These are phyloP conservation scores for Botrytis aclada DNA, from an alignment of 2,329 filamentous ascomycete genomes.

Conservation along the genomic window DNA sequence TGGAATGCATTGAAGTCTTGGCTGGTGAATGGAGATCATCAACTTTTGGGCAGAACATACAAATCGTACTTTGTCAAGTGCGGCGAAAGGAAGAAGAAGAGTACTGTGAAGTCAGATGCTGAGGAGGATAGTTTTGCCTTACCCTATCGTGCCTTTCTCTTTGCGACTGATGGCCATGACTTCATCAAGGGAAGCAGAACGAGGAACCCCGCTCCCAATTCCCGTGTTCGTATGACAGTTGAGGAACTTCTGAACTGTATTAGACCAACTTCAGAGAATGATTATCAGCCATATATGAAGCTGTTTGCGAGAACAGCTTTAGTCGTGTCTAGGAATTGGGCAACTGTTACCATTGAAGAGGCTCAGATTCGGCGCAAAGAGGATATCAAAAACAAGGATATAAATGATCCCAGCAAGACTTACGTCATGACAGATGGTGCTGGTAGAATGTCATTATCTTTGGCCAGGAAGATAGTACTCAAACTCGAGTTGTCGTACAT, in stretches of 20 bases:
- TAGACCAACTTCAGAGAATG: constrained; percentile 46
- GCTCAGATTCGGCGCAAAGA: constrained; percentile 45
- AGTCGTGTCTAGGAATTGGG: constrained; percentile 46
- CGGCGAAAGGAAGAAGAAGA: constrained; percentile 34
- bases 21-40: constrained; percentile 35
- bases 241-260: constrained; percentile 52
- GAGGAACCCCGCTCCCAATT: neutral
- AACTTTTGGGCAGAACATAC: constrained; percentile 34
- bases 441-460: constrained; percentile 58
- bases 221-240: constrained; percentile 37
- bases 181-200: constrained; percentile 5
- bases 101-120: constrained; percentile 40
- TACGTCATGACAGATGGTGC: constrained; percentile 66
- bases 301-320: constrained; percentile 57
- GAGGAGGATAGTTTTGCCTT: constrained; percentile 37
- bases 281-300: constrained; percentile 49
- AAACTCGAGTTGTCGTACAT: constrained; percentile 50
- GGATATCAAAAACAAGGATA: constrained; percentile 23
- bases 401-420: constrained; percentile 28
- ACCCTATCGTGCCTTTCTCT: constrained; percentile 50
- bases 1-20: constrained; percentile 42
- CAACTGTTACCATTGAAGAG: constrained; percentile 43
- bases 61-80: constrained; percentile 33
- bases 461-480: constrained; percentile 53
- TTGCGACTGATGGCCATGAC: constrained; percentile 48